Base-by-base conservation (phyloP, 805 yeast genomes). In the Cyberlindnera euphorbiiphila region DNA sequence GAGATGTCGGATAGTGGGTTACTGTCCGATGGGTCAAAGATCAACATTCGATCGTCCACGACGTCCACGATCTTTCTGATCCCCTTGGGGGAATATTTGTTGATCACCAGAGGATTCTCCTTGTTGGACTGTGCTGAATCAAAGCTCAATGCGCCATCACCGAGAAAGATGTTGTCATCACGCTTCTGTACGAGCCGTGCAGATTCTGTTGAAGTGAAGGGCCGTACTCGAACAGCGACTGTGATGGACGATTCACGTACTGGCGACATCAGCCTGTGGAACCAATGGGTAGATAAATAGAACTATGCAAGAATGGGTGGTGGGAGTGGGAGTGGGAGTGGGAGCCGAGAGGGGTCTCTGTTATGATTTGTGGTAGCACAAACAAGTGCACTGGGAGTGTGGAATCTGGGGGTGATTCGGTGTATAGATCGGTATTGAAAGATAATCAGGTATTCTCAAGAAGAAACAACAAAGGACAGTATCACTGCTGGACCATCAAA, bases 181-280 rank as follows among this genome's bases (percentile, higher is more conserved):
- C 66, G 62, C 16, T 61, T 53, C 29, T 59, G 60, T 2, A 73
- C 62, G 26, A 81, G 61, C 35, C 68, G 72, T 13, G 64, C 50
- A n/a, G 57, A 51, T 59, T 87, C 95, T 0, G 55, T 39, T 1
- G 54, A 49, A 1, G 91, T 85, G 63, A 87, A 85, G 2, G 96
- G 96, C 39, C 96, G 66, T 7, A 87, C 88, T 29, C 96, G 65
- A 2, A 87, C 89, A 2, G 86, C 81, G 10, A 84, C 93, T 4
- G 76, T 70, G 30, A 83, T 81, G 1, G 89, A 80, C 1, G 89
- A 78, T 53, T 77, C 49, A 3, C 39, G 35, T 25, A 28, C 30
- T 9, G 29, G 3, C 7, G 25, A 8, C 34, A 36, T 34, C 26
- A 9, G 20, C 29, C 29, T 25, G 21, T 10, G n/a, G 20, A 9